Base-by-base conservation (phyloP, 306 rosid species). In the Cyamopsis tetragonoloba region DNA sequence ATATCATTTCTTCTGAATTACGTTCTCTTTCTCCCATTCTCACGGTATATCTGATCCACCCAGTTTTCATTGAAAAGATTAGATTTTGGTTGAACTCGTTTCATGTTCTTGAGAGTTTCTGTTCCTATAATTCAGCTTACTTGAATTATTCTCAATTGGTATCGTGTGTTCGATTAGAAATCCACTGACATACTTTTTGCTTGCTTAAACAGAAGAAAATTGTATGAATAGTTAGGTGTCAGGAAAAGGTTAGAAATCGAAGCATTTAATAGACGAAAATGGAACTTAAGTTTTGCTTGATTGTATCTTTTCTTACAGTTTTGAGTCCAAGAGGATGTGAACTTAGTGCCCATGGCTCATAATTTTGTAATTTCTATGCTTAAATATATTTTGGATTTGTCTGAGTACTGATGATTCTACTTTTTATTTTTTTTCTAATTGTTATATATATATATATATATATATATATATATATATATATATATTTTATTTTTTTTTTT, bases 1-100 rank as follows among this genome's bases (percentile, higher is more conserved):
- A 19, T 14, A 43, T 7, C 59, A 64, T 68, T 35, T 56, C 76
- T 70, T 68, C 59, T 24, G 31, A 20, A 14, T 18, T 26, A 27
- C 37, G 57, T 24, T 47, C 0, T 55, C 19, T 50, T n/a, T 62
- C 20, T 47, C 1, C 20, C 30, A 42, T 14, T 49, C 19, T 30
- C 24, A 2, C 12, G 18, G 30, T 38, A 6, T 24, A 71, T 72
- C 62, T 80, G 67, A 75, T 44, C 62, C 24, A 68, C 68, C 70
- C 69, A 39, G 18, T 44, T 70, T 75, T 39, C 44, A 11, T 12
- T 10, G 44, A 37, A 75, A 60, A 56, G 17, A 14, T 18, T 69
- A 17, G 62, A 42, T 50, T 42, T 70, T 43, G 23, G 22, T 1
- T 39, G 6, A 20, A 31, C 35, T 31, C 13, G 35, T 14, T 65